Percentiles rank a stretch among this genome's conserved stretches.
These are phyloP conservation scores for Aspergillus japonicus DNA, from an alignment of 2,329 filamentous ascomycete genomes.

Conservation along the genomic window DNA sequence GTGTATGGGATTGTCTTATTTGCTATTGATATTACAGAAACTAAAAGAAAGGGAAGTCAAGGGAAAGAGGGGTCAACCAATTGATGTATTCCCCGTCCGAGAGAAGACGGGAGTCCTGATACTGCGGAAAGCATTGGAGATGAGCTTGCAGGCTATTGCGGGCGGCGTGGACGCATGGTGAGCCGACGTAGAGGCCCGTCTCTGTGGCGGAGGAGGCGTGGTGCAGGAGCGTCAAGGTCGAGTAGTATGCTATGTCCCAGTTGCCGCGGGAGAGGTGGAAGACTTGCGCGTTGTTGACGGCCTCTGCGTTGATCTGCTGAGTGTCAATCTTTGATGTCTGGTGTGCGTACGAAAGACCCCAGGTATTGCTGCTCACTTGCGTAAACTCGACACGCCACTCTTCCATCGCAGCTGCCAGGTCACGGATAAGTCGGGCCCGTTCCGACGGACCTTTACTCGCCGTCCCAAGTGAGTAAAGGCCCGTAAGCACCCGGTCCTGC, in stretches of 20 bases:
- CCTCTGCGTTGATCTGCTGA: background rate
- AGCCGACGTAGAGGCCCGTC: background rate
- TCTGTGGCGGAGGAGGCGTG: background rate
- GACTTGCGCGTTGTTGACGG: background rate
- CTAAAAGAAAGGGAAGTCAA: no score
- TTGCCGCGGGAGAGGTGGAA: slow-evolving; percentile 3
- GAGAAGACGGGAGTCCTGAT: slow-evolving; percentile 1
- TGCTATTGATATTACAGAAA: no score
- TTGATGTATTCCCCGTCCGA: slow-evolving; percentile 10
- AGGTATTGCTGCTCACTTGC: background rate
- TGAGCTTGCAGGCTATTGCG: slow-evolving; percentile 1
- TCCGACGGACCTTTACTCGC: background rate
- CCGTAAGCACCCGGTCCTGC: background rate
- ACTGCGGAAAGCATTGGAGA: slow-evolving; percentile 3
- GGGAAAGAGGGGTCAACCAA: background rate
- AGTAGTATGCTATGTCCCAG: slow-evolving; percentile 7
- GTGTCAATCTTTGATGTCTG: background rate
- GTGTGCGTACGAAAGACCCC: no score
- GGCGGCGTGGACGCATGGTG: background rate
- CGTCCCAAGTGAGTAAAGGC: background rate
- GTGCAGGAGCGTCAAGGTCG: slow-evolving; percentile 1
- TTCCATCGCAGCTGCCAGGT: background rate
- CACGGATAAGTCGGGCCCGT: background rate
- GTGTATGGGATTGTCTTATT: no score
- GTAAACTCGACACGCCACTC: background rate